Conservation (phyloP, 2,329 filamentous ascomycete species). For the Fusarium drepaniforme region DNA sequence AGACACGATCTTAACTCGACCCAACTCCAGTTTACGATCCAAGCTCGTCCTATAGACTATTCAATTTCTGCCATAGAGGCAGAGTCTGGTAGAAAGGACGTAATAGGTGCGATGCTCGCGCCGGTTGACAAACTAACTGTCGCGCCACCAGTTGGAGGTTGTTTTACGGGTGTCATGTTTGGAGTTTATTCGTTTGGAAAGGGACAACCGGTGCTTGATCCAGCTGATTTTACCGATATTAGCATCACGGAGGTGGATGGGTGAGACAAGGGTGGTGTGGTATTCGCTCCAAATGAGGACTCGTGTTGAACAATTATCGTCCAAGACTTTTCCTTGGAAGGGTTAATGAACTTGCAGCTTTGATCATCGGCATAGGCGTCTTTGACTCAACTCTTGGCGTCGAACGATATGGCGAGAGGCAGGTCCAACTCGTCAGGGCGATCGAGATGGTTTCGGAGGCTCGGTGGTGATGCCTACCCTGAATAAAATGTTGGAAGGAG, state of each 20-base stretch:
- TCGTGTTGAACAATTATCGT: too few species aligned
- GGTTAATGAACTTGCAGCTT: too few species aligned
- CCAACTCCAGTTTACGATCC: background rate
- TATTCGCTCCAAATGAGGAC: too few species aligned
- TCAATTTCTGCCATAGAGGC: background rate
- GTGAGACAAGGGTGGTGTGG: background rate
- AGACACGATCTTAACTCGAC: background rate
- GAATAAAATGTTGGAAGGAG: background rate
- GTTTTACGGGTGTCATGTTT: constrained; percentile 41
- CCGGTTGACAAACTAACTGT: constrained; percentile 12
- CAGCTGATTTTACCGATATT: constrained; percentile 31
- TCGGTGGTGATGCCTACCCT: too few species aligned
- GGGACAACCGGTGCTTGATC: constrained; percentile 35
- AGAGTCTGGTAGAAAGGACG: background rate
- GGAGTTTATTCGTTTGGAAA: constrained; percentile 39
- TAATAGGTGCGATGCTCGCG: background rate
- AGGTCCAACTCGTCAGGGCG: too few species aligned
- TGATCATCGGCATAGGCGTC: too few species aligned
- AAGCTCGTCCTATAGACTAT: constrained; percentile 11
- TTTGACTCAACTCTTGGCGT: too few species aligned
- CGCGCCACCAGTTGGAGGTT: constrained; percentile 32
- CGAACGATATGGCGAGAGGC: too few species aligned
- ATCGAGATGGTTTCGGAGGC: too few species aligned
- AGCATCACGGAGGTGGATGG: background rate
- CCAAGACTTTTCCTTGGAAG: too few species aligned